A percentile compares a stretch with the other conserved stretches of the same genome.
These are phyloP conservation scores for Micractinium conductrix DNA, from an alignment of 139 green algal genomes.

Conservation along the genomic window DNA sequence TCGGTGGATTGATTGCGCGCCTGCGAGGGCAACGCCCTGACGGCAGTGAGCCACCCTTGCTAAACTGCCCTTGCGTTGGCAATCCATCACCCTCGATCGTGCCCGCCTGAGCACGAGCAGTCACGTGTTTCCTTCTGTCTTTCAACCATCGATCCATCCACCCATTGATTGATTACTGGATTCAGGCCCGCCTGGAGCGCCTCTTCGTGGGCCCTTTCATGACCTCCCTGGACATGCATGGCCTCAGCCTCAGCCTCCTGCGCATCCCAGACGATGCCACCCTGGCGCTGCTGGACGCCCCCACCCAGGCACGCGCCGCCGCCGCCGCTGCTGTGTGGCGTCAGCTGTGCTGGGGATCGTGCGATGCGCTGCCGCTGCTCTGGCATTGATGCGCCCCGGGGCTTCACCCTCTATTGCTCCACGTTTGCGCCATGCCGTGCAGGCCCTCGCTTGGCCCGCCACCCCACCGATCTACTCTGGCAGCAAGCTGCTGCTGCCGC, in stretches of 20 bases:
- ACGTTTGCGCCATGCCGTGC: neutral
- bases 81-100: too few species aligned
- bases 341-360: too few species aligned
- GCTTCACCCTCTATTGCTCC: neutral
- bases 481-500: conserved; percentile 25
- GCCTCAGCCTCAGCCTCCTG: conserved; percentile 52
- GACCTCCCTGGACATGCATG: conserved; percentile 87
- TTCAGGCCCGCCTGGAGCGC: conserved; percentile 55
- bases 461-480: neutral
- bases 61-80: neutral
- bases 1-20: too few species aligned
- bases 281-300: conserved; percentile 64
- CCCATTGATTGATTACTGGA: too few species aligned
- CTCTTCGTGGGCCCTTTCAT: conserved; percentile 76
- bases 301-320: conserved; percentile 32
- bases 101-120: too few species aligned
- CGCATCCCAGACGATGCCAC: conserved; percentile 36
- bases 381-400: neutral
- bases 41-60: neutral
- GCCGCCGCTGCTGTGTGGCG: too few species aligned
- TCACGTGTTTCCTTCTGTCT: too few species aligned
- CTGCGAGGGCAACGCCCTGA: too few species aligned
- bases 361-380: neutral
- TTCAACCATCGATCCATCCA: too few species aligned
- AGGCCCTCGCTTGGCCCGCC: conserved; percentile 40